Conservation (phyloP, 345 rosid species). For the Eucalyptus dawsonii region DNA sequence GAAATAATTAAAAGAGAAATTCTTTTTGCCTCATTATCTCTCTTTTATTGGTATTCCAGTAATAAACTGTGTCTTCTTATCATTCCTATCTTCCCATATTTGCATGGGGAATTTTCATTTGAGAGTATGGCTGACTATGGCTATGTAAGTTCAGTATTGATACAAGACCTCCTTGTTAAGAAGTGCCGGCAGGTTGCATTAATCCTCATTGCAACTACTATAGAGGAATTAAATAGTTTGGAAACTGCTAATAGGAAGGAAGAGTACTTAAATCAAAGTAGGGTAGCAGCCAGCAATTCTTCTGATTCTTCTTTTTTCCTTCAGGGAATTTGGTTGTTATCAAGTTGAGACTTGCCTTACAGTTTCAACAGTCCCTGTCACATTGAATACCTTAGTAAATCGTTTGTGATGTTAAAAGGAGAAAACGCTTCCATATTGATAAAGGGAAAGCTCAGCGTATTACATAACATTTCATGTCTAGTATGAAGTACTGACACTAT, state of each 20-base stretch:
- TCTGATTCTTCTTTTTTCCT: background rate
- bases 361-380: background rate
- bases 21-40: background rate
- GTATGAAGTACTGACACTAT: constrained; percentile 16
- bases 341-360: background rate
- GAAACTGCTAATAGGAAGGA: background rate
- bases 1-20: background rate
- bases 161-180: background rate
- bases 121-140: background rate
- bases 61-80: background rate
- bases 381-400: background rate
- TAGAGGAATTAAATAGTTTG: background rate
- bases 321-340: background rate
- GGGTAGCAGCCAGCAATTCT: background rate
- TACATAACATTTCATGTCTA: background rate
- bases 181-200: background rate
- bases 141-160: background rate
- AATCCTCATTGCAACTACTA: background rate
- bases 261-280: background rate
- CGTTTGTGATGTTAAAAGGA: background rate
- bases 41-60: background rate
- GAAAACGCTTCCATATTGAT: background rate
- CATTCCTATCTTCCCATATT: background rate
- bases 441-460: background rate
- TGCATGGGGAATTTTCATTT: background rate